Evolutionary conservation across 805 yeast genomes (phyloP), one percentile per base, ranked within the genome.

Genomic region (Kuraishia hungarica): DNA sequence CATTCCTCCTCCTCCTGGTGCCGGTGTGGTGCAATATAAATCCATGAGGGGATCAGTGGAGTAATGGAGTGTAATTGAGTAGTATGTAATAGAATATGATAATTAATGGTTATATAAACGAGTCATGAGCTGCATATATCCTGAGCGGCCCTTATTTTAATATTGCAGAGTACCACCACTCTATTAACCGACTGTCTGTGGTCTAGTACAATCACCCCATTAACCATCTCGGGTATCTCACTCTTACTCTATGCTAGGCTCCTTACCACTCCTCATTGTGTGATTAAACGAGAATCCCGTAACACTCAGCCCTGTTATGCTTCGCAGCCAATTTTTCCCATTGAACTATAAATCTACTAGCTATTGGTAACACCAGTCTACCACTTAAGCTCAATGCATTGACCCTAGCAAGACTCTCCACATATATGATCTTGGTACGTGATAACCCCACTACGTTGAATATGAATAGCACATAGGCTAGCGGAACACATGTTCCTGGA

Each of bases 391-490:
- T 90, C 53, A 94, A 74, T 2, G 73, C 71, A 54, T 76, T 74
- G 10, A 91, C 97, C 48, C 98, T 74, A 0, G 98, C 97, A 48
- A 93, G 73, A 52, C 94, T 85, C 68, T 93, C 98, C 24, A 93
- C 73, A 64, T 93, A 94, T 1, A 94, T 68, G 23, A 94, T 84
- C 55, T 79, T 72, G 0, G 89, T 81, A 24, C 64, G 62, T 48
- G 76, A 69, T 2, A 76, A 39, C 0, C 82, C 85, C 15, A 77
- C 52, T 53, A 70, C 71, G 59, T 82, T 82, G 60, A 82, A 64
- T 1, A 74, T 22, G 54, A 84, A 80, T n/a, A 84, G 64, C 1
- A 80, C 71, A 55, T 80, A 78, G 21, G 88, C 84, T 24, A 89
- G 65, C 2, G 92, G 86, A 2, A 88, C 89, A 23, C 87, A 72